Evolutionary conservation across 805 yeast genomes (phyloP).

Genomic region (Zygotorulaspora chibaensis): DNA sequence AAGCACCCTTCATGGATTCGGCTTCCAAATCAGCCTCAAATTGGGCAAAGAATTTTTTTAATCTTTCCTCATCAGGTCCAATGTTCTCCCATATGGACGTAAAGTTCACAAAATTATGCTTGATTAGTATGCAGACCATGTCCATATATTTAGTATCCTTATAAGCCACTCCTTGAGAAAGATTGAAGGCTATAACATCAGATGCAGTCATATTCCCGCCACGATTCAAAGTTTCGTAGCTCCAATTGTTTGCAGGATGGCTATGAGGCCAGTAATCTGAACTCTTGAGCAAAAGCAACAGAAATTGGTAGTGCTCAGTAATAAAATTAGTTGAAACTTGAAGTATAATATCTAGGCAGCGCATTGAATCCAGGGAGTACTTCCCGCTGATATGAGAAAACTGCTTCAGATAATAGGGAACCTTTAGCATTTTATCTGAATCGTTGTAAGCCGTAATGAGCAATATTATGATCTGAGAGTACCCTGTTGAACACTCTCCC

Average conservation of each 20-base stretch:
- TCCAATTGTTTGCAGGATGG: conserved; percentile 32
- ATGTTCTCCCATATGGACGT: conserved; percentile 55
- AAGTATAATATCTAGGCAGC: conserved; percentile 61
- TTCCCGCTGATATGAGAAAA: conserved; percentile 65
- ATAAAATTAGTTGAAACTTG: conserved; percentile 47
- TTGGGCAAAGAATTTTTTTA: conserved; percentile 41
- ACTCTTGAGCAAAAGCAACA: conserved; percentile 45
- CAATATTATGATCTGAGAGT: conserved; percentile 55
- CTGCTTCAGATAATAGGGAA: conserved; percentile 43
- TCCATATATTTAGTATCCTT: conserved; percentile 35
- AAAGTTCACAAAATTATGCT: conserved; percentile 61
- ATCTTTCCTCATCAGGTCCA: conserved; percentile 47
- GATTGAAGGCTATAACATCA: conserved; percentile 47
- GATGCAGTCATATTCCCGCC: conserved; percentile 60
- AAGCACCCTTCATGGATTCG: conserved; percentile 55
- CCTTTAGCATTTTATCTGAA: conserved; percentile 40
- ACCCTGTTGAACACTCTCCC: conserved; percentile 77
- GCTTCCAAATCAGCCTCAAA: conserved; percentile 49
- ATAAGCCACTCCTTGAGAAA: conserved; percentile 13
- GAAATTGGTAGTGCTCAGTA: conserved; percentile 43
- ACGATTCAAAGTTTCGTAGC: conserved; percentile 32
- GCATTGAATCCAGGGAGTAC: conserved; percentile 66
- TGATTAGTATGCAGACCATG: conserved; percentile 55
- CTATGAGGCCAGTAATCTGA: conserved; percentile 66
- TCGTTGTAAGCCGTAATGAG: conserved; percentile 41